Base-by-base conservation (phyloP, 2,329 filamentous ascomycete genomes). In the Cylindrodendrum hubeiense region DNA sequence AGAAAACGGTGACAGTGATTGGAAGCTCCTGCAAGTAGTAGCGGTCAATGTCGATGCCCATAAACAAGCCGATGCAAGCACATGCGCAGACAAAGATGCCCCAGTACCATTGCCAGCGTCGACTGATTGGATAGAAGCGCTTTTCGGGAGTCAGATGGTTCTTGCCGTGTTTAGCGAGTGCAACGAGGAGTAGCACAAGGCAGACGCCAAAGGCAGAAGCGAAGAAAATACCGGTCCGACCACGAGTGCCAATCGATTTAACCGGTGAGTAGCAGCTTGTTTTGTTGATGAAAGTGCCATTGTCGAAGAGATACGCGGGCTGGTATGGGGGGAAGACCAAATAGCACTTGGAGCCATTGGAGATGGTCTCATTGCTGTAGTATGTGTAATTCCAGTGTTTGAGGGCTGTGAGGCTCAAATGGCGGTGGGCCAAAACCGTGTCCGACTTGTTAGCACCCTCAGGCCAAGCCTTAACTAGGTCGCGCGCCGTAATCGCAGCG, bases 51-150 rank as follows among this genome's bases (percentile, higher is more conserved):
- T 95, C 93, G 58, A 95, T 83, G 63, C 86, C 87, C 63, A 87
- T 89, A 63, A 94, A 87, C n/a, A 92, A 86, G 72, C 91, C 91
- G 75, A 94, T 86, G 58, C 92, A 81, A 39, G 87, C 91, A 65
- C 86, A 86, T 5, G 84, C 85, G 58, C 86, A 89, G 24, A 89
- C 83, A 61, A 89, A 85, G 28, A 88, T 78, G 72, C 87, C 87
- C 91, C 92, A 95, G 79, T 94, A 95, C 92, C 92, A 95, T 77
- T 93, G 91, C 91, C 91, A 93, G 70, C 91, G 84, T 53, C 92
- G 85, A 12, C 92, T 90, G 56, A 94, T 85, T n/a, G 91, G 84
- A 59, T 84, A 86, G 79, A 93, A 94, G 62, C 91, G 85, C 77
- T 89, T 91, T 72, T 91, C 86, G 17, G 82, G 80, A 1, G 90